A percentile compares a stretch with the other conserved stretches of the same genome.
These are phyloP conservation scores for Edaphochlamys debaryana DNA, from an alignment of 139 green algal species.

Conservation along the genomic window DNA sequence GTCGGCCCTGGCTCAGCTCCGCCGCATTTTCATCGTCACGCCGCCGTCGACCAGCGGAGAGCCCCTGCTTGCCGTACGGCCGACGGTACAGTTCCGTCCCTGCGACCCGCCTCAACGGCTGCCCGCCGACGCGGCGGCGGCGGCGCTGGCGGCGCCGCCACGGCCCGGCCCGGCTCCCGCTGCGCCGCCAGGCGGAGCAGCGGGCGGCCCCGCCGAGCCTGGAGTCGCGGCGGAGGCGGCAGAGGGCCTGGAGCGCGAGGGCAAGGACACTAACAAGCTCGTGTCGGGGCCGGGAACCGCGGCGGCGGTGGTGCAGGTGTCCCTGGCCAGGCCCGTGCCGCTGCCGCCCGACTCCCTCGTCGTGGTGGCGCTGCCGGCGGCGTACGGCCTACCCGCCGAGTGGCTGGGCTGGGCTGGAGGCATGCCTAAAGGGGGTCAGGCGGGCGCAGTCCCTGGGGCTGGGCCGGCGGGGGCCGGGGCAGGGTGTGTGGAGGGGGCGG, in stretches of 20 bases:
- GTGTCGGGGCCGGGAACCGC: not conserved
- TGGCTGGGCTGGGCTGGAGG: constrained; percentile 3
- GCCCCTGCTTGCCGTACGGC: constrained; percentile 22
- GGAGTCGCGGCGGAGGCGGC: not conserved
- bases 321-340: not conserved
- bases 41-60: constrained; percentile 10
- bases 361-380: not conserved
- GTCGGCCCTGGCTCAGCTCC: not conserved
- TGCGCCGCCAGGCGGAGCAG: not conserved
- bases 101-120: not conserved
- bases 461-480: not conserved
- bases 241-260: not conserved
- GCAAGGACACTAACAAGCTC: too few relatives aligned
- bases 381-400: constrained; percentile 22
- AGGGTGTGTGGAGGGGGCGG: not conserved
- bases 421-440: too few relatives aligned
- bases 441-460: too few relatives aligned
- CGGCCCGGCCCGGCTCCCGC: too few relatives aligned
- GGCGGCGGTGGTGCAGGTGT: constrained; percentile 12
- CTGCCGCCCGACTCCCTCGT: constrained; percentile 24
- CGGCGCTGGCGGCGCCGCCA: not conserved
- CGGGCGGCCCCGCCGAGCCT: not conserved
- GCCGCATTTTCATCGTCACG: constrained; percentile 11
- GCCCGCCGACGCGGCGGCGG: constrained; percentile 7
- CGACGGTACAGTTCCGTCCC: constrained; percentile 29